Evolutionary conservation across 371 early-diverging fungal genomes (phyloP).

Genomic region (Mycotypha africana): DNA sequence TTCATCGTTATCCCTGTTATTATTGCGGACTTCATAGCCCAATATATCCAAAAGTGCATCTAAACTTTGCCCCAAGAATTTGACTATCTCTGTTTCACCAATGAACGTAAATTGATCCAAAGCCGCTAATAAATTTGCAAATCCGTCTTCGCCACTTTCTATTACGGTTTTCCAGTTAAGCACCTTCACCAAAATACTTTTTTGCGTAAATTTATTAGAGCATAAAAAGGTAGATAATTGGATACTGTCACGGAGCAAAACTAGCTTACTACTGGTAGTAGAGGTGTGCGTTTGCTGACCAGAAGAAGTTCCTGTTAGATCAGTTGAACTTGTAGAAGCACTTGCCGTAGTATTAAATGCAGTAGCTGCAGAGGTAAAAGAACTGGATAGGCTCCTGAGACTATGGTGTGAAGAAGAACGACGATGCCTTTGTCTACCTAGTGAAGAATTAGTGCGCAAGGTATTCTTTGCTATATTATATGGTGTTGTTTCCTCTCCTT

Average conservation of each 20-base stretch:
- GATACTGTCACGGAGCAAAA: slow-evolving; percentile 46
- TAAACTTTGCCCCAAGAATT: slow-evolving; percentile 62
- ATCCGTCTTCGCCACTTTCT: slow-evolving; percentile 13
- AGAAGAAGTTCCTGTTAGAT: background rate
- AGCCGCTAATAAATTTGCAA: slow-evolving; percentile 39
- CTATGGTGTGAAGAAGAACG: slow-evolving; percentile 18
- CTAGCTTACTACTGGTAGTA: slow-evolving; percentile 24
- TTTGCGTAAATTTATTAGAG: slow-evolving; percentile 66
- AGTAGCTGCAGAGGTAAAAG: slow-evolving; percentile 5
- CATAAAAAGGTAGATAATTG: slow-evolving; percentile 52
- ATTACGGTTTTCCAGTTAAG: slow-evolving; percentile 52
- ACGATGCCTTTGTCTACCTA: slow-evolving; percentile 14
- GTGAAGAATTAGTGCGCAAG: background rate
- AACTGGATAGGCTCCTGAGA: slow-evolving; percentile 15
- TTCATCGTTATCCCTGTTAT: slow-evolving; percentile 8
- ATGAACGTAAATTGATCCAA: slow-evolving; percentile 62
- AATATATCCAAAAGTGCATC: slow-evolving; percentile 62
- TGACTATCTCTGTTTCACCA: slow-evolving; percentile 66
- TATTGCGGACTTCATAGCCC: slow-evolving; percentile 27
- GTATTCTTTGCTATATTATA: background rate
- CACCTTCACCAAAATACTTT: slow-evolving; percentile 55
- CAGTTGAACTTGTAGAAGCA: slow-evolving; percentile 4
- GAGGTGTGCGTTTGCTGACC: slow-evolving; percentile 5
- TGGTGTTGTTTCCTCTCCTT: background rate
- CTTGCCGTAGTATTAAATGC: slow-evolving; percentile 5